Conservation (phyloP, 192 early-diverging fungal species). For the Gonapodya prolifera region DNA sequence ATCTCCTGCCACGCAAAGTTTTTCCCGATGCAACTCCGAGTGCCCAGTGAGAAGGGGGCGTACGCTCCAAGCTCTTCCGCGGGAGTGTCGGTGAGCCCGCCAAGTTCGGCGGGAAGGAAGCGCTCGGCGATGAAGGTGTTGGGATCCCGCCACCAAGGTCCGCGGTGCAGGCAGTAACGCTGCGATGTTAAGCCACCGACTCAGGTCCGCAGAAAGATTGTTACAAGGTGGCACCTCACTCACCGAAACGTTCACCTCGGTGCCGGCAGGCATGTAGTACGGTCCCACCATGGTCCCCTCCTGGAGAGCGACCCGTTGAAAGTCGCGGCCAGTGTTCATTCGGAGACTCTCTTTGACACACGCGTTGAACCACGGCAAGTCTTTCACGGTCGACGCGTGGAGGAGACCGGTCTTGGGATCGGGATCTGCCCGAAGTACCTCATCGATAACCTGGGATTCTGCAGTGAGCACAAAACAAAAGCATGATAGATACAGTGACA, state of each 20-base stretch:
- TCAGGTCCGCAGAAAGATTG: background rate
- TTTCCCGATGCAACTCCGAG: slow-evolving; percentile 1
- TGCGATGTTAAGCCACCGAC: background rate
- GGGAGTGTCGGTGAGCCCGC: background rate
- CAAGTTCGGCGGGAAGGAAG: background rate
- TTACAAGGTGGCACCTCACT: background rate
- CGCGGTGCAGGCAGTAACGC: slow-evolving; percentile 1
- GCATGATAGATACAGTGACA: too few species aligned
- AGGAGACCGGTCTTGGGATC: background rate
- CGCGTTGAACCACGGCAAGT: background rate
- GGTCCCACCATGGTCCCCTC: background rate
- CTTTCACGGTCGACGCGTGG: background rate
- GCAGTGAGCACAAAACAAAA: too few species aligned
- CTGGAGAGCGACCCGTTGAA: background rate
- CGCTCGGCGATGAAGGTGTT: background rate
- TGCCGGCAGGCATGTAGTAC: background rate
- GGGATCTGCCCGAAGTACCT: background rate
- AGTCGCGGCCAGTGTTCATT: background rate
- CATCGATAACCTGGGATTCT: background rate
- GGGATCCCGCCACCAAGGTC: slow-evolving; percentile 3
- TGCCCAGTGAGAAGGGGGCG: slow-evolving; percentile 1
- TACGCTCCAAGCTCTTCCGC: background rate
- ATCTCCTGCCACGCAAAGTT: slow-evolving; percentile 1
- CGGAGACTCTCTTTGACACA: slow-evolving; percentile 1
- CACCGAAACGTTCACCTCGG: slow-evolving; percentile 3